phyloP scores from a whole-genome alignment of 108 stramenopile species.

The Cyclostephanos tholiformis region DNA sequence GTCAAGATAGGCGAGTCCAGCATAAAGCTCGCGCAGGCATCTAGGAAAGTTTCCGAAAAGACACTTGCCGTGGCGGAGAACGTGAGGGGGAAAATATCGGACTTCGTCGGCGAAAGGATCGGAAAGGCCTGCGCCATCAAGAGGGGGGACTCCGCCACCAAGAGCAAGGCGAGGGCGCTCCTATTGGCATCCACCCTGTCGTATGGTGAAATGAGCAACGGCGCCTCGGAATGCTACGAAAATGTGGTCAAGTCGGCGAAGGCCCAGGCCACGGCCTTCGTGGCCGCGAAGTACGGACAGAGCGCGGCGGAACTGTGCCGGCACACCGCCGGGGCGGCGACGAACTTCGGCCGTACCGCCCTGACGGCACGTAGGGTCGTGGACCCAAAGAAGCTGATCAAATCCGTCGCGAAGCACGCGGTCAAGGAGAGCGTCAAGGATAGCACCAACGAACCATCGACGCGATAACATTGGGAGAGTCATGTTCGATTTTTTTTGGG shows the following conservation, averaged over 20 bases:
- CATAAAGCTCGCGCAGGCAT: conserved; percentile 25
- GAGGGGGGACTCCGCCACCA: conserved; percentile 4
- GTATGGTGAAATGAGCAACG: conserved; percentile 26
- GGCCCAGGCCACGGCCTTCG: conserved; percentile 25
- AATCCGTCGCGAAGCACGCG: conserved; percentile 27
- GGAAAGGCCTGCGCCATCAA: conserved; percentile 27
- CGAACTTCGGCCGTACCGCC: conserved; percentile 35
- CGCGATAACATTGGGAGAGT: too few species aligned
- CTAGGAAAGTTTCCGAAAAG: conserved; percentile 21
- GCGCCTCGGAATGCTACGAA: conserved; percentile 31
- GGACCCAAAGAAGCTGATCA: conserved; percentile 24
- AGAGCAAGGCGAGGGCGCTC: conserved; percentile 20
- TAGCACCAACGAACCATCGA: neutral
- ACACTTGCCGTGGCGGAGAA: conserved; percentile 9
- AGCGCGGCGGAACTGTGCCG: conserved; percentile 28
- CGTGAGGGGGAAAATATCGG: conserved; percentile 27
- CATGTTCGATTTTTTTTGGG: too few species aligned
- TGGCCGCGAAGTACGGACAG: conserved; percentile 32
- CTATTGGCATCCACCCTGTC: conserved; percentile 21
- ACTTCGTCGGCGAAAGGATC: conserved; percentile 24
- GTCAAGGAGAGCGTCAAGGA: conserved; percentile 34
- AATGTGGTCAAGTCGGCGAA: conserved; percentile 28
- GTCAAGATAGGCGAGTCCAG: conserved; percentile 31
- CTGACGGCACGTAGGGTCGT: conserved; percentile 32
- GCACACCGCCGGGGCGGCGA: conserved; percentile 35